phyloP scores from a whole-genome alignment of 345 rosid genomes.

The Noccaea bulbosa region DNA sequence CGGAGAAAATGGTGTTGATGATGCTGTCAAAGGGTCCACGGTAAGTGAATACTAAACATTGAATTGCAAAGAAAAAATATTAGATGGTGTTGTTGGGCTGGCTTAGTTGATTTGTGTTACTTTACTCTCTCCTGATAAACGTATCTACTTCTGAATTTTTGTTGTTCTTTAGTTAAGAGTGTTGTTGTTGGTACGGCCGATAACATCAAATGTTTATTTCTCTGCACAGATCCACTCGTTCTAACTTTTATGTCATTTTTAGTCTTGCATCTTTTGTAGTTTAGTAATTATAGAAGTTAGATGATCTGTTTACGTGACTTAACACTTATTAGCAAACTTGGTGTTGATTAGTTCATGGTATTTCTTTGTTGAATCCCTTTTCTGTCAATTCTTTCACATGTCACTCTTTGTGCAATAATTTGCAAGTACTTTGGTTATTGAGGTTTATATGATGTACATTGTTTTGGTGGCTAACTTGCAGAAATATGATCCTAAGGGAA shows the following conservation, averaged over 20 bases:
- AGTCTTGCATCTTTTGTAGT: constrained; percentile 1
- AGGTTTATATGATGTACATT: not conserved
- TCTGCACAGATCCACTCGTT: not conserved
- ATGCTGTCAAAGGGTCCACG: constrained; percentile 3
- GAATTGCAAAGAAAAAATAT: constrained; percentile 7
- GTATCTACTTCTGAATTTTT: not conserved
- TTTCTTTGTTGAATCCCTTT: not conserved
- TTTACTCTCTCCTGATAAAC: too few relatives aligned
- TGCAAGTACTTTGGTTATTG: not conserved
- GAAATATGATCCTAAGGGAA: constrained; percentile 55
- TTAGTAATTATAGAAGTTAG: not conserved
- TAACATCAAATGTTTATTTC: constrained; percentile 6
- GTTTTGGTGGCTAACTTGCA: constrained; percentile 11
- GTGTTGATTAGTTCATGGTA: not conserved
- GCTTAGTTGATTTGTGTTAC: too few relatives aligned
- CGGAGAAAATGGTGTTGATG: constrained; percentile 1
- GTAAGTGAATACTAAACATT: constrained; percentile 28
- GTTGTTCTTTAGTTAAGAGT: constrained; percentile 7
- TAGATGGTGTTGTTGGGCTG: not conserved
- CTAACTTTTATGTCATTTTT: constrained; percentile 14
- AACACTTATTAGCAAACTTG: constrained; percentile 1
- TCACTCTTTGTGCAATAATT: constrained; percentile 4
- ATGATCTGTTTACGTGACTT: not conserved
- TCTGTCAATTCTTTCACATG: constrained; percentile 1
- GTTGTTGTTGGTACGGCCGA: not conserved